A percentile compares a stretch with the other conserved stretches of the same genome.
Conservation (phyloP, 164 flowering plant species). For the Dillenia turbinata region DNA sequence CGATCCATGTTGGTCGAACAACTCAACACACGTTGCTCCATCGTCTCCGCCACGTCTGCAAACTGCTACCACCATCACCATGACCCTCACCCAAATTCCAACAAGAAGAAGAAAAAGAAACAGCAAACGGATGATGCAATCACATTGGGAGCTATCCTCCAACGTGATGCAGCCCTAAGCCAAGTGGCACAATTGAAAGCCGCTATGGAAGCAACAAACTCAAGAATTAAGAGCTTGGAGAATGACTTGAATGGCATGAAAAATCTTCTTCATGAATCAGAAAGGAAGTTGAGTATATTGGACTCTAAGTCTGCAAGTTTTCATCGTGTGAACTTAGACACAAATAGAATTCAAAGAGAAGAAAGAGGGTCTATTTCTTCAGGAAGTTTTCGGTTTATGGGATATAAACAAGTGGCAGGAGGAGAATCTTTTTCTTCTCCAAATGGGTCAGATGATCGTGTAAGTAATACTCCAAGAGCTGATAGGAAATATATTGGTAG, state of each 20-base stretch:
- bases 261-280: slow-evolving; percentile 28
- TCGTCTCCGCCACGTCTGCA: slow-evolving; percentile 18
- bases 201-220: slow-evolving; percentile 51
- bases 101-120: neutral
- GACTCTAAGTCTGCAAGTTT: slow-evolving; percentile 53
- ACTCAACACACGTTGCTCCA: slow-evolving; percentile 57
- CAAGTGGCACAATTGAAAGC: slow-evolving; percentile 51
- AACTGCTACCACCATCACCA: slow-evolving; percentile 2
- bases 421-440: slow-evolving; percentile 6
- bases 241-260: slow-evolving; percentile 57
- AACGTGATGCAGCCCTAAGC: slow-evolving; percentile 62
- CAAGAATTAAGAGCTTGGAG: slow-evolving; percentile 58
- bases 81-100: slow-evolving; percentile 5
- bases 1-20: slow-evolving; percentile 85
- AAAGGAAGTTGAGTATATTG: slow-evolving; percentile 9
- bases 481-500: slow-evolving; percentile 24
- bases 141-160: slow-evolving; percentile 66
- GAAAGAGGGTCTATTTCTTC: slow-evolving; percentile 43
- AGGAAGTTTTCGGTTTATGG: slow-evolving; percentile 7
- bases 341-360: slow-evolving; percentile 30
- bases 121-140: slow-evolving; percentile 1
- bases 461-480: neutral
- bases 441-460: slow-evolving; percentile 1
- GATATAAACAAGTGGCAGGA: neutral
- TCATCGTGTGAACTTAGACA: slow-evolving; percentile 28